Conservation (phyloP, 148 eudicot species). For the Silene uniflora region DNA sequence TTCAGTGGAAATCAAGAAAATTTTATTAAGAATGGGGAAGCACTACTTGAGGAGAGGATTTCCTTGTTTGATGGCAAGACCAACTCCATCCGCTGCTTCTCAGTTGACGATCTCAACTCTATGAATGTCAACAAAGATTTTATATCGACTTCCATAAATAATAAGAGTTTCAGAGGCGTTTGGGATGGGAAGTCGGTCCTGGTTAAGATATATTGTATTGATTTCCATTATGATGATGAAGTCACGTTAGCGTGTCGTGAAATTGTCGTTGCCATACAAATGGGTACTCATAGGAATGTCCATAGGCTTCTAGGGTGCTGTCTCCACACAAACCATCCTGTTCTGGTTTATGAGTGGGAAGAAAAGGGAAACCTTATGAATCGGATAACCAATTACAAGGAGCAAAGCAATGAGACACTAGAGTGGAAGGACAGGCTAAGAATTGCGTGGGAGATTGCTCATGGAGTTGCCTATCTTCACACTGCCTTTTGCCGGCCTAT, state of each 20-base stretch:
- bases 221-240: not conserved
- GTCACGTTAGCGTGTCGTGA: not conserved
- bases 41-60: conserved; percentile 6
- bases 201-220: not conserved
- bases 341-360: conserved; percentile 8
- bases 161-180: not conserved
- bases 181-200: conserved; percentile 9
- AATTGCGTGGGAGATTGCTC: no score
- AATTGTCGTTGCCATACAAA: not conserved
- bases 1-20: conserved; percentile 10
- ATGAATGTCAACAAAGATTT: not conserved
- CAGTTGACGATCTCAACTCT: conserved; percentile 14
- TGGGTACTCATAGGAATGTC: not conserved
- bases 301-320: conserved; percentile 16
- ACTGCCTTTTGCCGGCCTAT: conserved; percentile 18
- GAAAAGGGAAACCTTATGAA: no score
- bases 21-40: not conserved
- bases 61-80: conserved; percentile 12
- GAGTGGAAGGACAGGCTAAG: no score
- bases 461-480: no score
- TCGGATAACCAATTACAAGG: no score
- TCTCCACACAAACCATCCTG: conserved; percentile 9
- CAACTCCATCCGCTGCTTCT: conserved; percentile 8
- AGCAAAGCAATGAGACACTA: no score
- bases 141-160: not conserved